These are phyloP conservation scores for Didymella glomerata DNA, from an alignment of 2,329 filamentous ascomycete species.

Conservation along the genomic window DNA sequence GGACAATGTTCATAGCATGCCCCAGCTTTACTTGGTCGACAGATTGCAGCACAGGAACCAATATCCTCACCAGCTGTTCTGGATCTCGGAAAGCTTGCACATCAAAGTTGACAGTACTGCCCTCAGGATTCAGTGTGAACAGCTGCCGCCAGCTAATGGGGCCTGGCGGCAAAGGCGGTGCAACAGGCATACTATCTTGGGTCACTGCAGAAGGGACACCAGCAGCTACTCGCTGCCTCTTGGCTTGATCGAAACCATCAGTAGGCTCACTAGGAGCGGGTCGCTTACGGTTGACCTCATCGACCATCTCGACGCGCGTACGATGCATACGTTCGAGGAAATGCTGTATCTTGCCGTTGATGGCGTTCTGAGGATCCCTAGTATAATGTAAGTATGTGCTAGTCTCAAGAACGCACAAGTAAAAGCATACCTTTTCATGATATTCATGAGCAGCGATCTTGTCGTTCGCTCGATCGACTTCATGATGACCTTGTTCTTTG, in stretches of 20 bases:
- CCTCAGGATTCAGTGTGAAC: conserved; percentile 83
- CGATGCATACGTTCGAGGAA: conserved; percentile 85
- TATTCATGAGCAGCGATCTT: conserved; percentile 81
- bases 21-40: conserved; percentile 74
- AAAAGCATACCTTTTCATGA: conserved; percentile 73
- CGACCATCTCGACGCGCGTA: conserved; percentile 78
- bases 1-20: conserved; percentile 70
- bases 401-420: conserved; percentile 3
- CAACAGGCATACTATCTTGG: conserved; percentile 54
- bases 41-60: conserved; percentile 77
- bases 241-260: conserved; percentile 77
- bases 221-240: conserved; percentile 76
- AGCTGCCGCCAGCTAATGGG: conserved; percentile 82
- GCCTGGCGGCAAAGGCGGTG: conserved; percentile 77
- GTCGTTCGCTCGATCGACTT: conserved; percentile 96
- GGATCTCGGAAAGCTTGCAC: conserved; percentile 76
- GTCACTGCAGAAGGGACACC: conserved; percentile 52
- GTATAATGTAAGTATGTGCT: conserved; percentile 4
- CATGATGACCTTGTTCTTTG: conserved; percentile 80
- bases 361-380: conserved; percentile 81
- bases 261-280: conserved; percentile 73
- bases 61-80: conserved; percentile 79
- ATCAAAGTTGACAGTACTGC: conserved; percentile 79
- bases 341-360: conserved; percentile 81
- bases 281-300: conserved; percentile 81